Evolutionary conservation across 345 rosid genomes (phyloP).

Genomic region (Barbarea vulgaris): DNA sequence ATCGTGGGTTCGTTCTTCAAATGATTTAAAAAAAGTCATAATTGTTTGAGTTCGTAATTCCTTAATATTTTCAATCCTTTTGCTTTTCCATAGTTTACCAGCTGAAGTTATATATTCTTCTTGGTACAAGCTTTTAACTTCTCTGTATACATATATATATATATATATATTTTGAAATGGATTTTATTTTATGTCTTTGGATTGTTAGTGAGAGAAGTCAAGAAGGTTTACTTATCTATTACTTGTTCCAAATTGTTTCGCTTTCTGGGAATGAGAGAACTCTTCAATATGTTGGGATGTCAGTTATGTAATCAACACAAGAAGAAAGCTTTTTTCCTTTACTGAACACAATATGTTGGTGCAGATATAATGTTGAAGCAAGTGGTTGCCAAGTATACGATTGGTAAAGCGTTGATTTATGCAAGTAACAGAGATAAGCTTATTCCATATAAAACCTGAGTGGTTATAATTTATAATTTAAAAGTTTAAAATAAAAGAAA

Average conservation of each 20-base stretch:
- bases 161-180: not conserved
- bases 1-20: not conserved
- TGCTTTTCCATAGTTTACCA: not conserved
- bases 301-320: slow-evolving; percentile 8
- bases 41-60: not conserved
- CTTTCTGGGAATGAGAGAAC: not conserved
- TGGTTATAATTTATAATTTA: too few relatives aligned
- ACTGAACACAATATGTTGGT: slow-evolving; percentile 18
- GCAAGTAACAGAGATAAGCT: slow-evolving; percentile 44
- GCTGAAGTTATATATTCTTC: not conserved
- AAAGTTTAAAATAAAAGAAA: too few relatives aligned
- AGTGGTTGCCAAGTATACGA: slow-evolving; percentile 45
- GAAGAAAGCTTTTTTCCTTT: not conserved
- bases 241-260: not conserved
- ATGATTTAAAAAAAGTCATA: not conserved
- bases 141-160: too few relatives aligned
- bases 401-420: slow-evolving; percentile 28
- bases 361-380: slow-evolving; percentile 53
- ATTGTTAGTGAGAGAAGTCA: not conserved
- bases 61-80: not conserved
- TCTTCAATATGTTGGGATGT: not conserved
- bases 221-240: slow-evolving; percentile 2
- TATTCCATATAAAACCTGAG: too few relatives aligned
- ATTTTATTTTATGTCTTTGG: not conserved
- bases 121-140: not conserved